These are phyloP conservation scores for Stephanodiscus triporus DNA, from an alignment of 108 stramenopile species.

Conservation along the genomic window DNA sequence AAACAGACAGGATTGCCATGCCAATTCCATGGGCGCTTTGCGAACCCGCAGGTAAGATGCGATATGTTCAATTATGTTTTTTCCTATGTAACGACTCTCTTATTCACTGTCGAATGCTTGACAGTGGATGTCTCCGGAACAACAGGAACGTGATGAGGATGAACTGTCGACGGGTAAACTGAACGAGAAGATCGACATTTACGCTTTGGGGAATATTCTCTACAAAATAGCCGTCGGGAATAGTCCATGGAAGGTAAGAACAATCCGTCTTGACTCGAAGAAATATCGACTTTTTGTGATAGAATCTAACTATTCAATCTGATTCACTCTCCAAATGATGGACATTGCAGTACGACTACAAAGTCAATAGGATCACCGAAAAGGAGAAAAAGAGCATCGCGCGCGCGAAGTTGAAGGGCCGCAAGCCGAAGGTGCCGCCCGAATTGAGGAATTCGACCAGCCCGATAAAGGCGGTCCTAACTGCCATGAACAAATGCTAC, in stretches of 20 bases:
- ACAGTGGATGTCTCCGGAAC: constrained; percentile 73
- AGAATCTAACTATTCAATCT: background rate
- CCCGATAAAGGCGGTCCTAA: constrained; percentile 58
- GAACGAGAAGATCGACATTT: constrained; percentile 72
- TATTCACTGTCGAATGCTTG: background rate
- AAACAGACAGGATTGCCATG: constrained; percentile 59
- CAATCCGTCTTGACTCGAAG: background rate
- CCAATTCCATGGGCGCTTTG: constrained; percentile 72
- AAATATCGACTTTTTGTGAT: background rate
- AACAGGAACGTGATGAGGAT: constrained; percentile 44
- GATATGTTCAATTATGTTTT: no score
- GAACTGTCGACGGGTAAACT: constrained; percentile 41
- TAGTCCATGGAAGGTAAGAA: constrained; percentile 52
- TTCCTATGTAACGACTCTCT: background rate
- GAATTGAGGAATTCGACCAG: constrained; percentile 52
- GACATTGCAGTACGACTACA: constrained; percentile 28
- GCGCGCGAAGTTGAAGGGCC: constrained; percentile 72
- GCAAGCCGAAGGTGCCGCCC: constrained; percentile 61
- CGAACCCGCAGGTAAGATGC: constrained; percentile 80
- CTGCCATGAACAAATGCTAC: constrained; percentile 79
- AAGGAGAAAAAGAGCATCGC: constrained; percentile 51
- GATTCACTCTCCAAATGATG: background rate
- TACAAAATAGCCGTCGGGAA: constrained; percentile 51
- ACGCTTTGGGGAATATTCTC: constrained; percentile 64
- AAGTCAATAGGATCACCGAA: constrained; percentile 29